phyloP scores from a whole-genome alignment of 2,329 filamentous ascomycete species.

The Cytospora leucostoma region DNA sequence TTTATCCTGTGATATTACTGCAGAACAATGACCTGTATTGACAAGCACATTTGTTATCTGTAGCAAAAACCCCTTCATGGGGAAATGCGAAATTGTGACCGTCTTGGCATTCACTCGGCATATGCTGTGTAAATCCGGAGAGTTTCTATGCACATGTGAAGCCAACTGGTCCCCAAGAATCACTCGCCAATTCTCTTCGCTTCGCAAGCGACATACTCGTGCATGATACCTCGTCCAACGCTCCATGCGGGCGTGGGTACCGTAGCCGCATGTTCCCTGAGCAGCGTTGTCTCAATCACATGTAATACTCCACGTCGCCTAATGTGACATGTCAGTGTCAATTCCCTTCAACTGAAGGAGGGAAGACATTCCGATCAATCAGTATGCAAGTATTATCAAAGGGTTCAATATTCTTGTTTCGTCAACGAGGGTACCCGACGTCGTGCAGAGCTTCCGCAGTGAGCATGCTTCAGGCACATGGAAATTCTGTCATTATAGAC shows the following conservation, averaged over 20 bases:
- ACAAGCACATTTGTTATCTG: not conserved
- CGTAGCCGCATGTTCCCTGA: not conserved
- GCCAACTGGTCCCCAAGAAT: constrained; percentile 7
- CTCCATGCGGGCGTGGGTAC: not conserved
- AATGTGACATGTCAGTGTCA: not conserved
- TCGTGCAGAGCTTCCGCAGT: too few relatives aligned
- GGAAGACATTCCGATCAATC: too few relatives aligned
- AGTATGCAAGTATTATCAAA: too few relatives aligned
- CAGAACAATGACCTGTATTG: not conserved
- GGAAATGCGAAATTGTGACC: not conserved
- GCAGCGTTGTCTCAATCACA: constrained; percentile 1
- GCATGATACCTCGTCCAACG: not conserved
- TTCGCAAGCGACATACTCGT: constrained; percentile 12
- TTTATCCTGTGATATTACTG: not conserved
- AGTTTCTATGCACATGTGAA: constrained; percentile 9
- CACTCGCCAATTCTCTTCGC: not conserved
- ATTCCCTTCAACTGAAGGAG: too few relatives aligned
- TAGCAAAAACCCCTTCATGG: not conserved
- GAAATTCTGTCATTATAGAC: too few relatives aligned
- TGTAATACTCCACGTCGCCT: not conserved
- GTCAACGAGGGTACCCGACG: too few relatives aligned
- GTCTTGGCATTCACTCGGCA: not conserved
- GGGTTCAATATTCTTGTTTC: too few relatives aligned
- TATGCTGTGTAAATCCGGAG: constrained; percentile 1
- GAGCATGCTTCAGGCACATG: too few relatives aligned